Evolutionary conservation across 2,329 filamentous ascomycete species (phyloP).

Genomic region (Fusarium ramigenum): DNA sequence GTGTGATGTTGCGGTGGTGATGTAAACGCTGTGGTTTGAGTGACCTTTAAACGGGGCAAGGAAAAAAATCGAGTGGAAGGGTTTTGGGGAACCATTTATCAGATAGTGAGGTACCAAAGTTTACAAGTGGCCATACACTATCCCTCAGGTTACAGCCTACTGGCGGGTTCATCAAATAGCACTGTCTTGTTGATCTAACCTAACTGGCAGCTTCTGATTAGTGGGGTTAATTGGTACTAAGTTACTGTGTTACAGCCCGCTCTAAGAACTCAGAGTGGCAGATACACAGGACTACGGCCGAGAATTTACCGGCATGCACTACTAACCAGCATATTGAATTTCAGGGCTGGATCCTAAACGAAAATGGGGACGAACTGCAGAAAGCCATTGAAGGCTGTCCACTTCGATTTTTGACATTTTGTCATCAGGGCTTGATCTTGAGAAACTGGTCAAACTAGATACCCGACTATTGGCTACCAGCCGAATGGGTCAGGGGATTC

Average conservation of each 20-base stretch:
- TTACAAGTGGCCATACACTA: constrained; percentile 14
- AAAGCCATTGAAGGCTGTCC: constrained; percentile 23
- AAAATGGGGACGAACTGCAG: constrained; percentile 33
- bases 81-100: constrained; percentile 46
- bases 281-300: constrained; percentile 28
- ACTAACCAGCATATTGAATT: constrained; percentile 13
- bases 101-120: constrained; percentile 40
- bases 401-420: constrained; percentile 7
- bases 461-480: constrained; percentile 30
- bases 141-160: constrained; percentile 11
- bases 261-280: constrained; percentile 1
- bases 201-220: constrained; percentile 25
- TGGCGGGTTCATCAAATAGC: constrained; percentile 9
- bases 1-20: constrained; percentile 44
- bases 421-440: not conserved
- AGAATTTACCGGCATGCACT: constrained; percentile 43
- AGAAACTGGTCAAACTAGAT: not conserved
- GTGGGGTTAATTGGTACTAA: constrained; percentile 26
- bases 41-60: constrained; percentile 38
- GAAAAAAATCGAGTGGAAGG: constrained; percentile 47
- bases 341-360: constrained; percentile 50
- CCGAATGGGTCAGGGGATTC: constrained; percentile 28
- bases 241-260: not conserved
- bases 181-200: constrained; percentile 28
- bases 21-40: constrained; percentile 42